Percentiles rank a stretch among this genome's conserved stretches.
phyloP scores from a whole-genome alignment of 768 basidiomycete genomes.

The Russula emetica region DNA sequence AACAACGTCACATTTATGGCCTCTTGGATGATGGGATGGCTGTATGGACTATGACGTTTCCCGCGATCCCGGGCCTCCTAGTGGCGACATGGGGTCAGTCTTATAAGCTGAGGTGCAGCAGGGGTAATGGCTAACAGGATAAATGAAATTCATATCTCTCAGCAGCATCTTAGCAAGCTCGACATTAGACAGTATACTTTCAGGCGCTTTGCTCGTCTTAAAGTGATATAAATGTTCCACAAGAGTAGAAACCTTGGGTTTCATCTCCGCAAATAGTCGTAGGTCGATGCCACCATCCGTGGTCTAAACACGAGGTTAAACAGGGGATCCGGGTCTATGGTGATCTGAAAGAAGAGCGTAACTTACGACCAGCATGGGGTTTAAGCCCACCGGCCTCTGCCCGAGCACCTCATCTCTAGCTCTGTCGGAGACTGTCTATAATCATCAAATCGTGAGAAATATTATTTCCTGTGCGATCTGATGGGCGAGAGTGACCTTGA shows the following conservation, averaged over 20 bases:
- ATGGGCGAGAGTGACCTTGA: background rate
- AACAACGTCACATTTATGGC: background rate
- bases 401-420: background rate
- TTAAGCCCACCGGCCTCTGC: background rate
- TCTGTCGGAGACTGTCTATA: slow-evolving; percentile 7
- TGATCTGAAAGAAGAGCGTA: background rate
- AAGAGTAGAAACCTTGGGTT: background rate
- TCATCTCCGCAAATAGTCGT: background rate
- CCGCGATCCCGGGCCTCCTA: background rate
- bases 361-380: background rate
- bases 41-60: background rate
- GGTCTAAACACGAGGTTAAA: background rate
- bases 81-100: background rate
- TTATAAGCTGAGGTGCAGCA: background rate
- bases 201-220: background rate
- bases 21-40: slow-evolving; percentile 1
- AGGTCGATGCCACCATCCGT: background rate
- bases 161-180: background rate
- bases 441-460: background rate
- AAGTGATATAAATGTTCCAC: slow-evolving; percentile 11
- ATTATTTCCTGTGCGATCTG: background rate
- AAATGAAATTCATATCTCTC: slow-evolving; percentile 12
- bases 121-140: background rate
- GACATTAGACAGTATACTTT: background rate
- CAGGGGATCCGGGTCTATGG: background rate